A percentile compares a stretch with the other conserved stretches of the same genome.
Conservation (phyloP, 225 moss, liverwort and hornwort genomes). For the Pseudisothecium myosuroides region DNA sequence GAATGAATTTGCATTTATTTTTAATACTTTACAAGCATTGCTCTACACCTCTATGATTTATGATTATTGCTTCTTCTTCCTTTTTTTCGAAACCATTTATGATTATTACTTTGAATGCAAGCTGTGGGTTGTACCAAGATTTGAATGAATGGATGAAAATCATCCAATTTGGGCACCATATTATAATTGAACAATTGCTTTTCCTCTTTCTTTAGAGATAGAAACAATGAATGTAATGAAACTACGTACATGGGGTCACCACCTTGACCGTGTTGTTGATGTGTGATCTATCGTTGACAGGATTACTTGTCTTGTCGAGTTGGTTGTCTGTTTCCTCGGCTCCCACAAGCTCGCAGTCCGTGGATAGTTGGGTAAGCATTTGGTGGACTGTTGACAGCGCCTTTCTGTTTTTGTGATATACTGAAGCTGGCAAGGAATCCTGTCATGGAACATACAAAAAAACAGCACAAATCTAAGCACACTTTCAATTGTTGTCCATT, state of each 20-base stretch:
- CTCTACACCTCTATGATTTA: not conserved
- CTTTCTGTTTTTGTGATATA: not conserved
- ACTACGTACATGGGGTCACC: constrained; percentile 5
- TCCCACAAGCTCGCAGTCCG: not conserved
- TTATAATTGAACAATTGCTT: not conserved
- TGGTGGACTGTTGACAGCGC: not conserved
- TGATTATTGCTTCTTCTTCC: not conserved
- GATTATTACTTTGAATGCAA: not conserved
- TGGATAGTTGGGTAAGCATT: constrained; percentile 20
- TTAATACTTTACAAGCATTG: not conserved
- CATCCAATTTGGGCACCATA: not conserved
- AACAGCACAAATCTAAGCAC: not conserved
- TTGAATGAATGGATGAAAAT: not conserved
- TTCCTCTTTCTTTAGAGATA: too few species aligned
- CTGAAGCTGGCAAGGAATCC: constrained; percentile 10
- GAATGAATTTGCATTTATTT: not conserved
- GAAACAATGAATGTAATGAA: not conserved
- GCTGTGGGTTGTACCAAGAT: not conserved
- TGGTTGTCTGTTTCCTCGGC: not conserved
- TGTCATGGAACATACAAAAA: not conserved
- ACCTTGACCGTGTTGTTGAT: not conserved
- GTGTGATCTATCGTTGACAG: not conserved
- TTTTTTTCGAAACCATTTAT: too few species aligned
- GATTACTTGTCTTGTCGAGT: not conserved
- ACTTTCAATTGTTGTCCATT: not conserved